Percentiles rank a stretch among this genome's conserved stretches.
Evolutionary conservation across 2,329 filamentous ascomycete species (phyloP).

Genomic region (Fusarium buharicum): DNA sequence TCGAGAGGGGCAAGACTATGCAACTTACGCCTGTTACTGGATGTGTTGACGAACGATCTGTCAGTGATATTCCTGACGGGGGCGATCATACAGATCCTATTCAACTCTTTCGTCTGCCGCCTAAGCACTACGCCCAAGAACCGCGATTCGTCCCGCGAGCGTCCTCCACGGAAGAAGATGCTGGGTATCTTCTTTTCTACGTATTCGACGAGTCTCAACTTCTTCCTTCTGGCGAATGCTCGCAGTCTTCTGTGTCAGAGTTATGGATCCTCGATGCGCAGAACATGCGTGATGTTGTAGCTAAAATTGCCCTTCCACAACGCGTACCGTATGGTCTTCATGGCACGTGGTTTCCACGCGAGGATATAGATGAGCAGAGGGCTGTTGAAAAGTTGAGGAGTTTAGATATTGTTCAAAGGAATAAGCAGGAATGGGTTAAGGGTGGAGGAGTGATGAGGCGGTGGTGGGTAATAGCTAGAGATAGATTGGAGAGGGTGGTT

Average conservation of each 20-base stretch:
- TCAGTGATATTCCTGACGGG: constrained; percentile 62
- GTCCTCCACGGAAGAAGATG: constrained; percentile 63
- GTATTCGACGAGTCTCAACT: constrained; percentile 76
- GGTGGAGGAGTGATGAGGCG: neutral
- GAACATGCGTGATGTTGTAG: constrained; percentile 69
- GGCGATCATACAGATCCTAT: constrained; percentile 64
- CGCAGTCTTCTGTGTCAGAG: constrained; percentile 62
- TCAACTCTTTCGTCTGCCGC: constrained; percentile 69
- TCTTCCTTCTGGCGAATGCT: constrained; percentile 59
- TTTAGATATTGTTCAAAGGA: constrained; percentile 3
- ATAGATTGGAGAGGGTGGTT: constrained; percentile 6
- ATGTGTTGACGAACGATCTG: constrained; percentile 68
- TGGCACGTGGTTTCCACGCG: constrained; percentile 68
- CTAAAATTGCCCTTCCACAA: constrained; percentile 69
- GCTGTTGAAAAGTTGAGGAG: constrained; percentile 28
- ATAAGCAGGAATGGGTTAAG: neutral
- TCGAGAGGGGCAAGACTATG: constrained; percentile 60
- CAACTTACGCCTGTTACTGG: constrained; percentile 64
- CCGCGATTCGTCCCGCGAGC: constrained; percentile 69
- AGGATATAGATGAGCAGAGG: constrained; percentile 62
- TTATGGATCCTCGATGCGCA: constrained; percentile 75
- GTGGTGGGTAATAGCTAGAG: neutral
- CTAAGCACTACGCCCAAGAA: constrained; percentile 72
- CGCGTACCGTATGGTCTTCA: constrained; percentile 77
- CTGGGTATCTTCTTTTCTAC: constrained; percentile 74